Evolutionary conservation across 768 basidiomycete genomes (phyloP).

Genomic region (Russula abietina): DNA sequence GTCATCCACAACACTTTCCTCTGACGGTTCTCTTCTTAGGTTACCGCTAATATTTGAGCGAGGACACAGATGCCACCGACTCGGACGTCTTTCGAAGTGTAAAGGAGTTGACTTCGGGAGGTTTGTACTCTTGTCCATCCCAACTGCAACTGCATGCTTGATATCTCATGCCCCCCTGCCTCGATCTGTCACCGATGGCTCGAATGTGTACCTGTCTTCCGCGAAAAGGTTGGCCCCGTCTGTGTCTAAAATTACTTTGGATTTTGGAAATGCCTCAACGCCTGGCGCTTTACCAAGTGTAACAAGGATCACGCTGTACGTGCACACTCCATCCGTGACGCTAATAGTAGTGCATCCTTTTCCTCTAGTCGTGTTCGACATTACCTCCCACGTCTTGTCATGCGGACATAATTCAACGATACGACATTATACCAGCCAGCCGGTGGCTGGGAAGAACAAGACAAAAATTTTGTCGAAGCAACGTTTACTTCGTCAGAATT

Average conservation of each 20-base stretch:
- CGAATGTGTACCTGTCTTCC: conserved; percentile 56
- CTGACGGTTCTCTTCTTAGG: conserved; percentile 40
- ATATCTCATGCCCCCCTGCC: conserved; percentile 73
- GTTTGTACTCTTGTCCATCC: conserved; percentile 41
- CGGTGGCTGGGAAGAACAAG: too few species aligned
- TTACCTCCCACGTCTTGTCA: too few species aligned
- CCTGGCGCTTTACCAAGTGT: too few species aligned
- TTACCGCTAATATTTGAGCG: conserved; percentile 67
- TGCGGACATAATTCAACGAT: too few species aligned
- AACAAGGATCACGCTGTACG: not conserved
- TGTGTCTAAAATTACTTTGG: too few species aligned
- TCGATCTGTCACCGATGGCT: conserved; percentile 49
- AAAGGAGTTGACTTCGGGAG: conserved; percentile 81
- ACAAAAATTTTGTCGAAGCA: too few species aligned
- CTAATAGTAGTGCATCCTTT: too few species aligned
- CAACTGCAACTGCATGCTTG: conserved; percentile 78
- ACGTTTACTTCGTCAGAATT: too few species aligned
- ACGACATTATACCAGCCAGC: too few species aligned
- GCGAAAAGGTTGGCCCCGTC: too few species aligned
- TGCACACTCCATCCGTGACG: not conserved
- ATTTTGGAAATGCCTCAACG: too few species aligned
- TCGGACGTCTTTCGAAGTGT: conserved; percentile 95
- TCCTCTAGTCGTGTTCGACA: too few species aligned
- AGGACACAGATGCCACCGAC: conserved; percentile 66
- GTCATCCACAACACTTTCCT: not conserved